phyloP scores from a whole-genome alignment of 805 yeast species.

The Ogataea trehaloabstinens region DNA sequence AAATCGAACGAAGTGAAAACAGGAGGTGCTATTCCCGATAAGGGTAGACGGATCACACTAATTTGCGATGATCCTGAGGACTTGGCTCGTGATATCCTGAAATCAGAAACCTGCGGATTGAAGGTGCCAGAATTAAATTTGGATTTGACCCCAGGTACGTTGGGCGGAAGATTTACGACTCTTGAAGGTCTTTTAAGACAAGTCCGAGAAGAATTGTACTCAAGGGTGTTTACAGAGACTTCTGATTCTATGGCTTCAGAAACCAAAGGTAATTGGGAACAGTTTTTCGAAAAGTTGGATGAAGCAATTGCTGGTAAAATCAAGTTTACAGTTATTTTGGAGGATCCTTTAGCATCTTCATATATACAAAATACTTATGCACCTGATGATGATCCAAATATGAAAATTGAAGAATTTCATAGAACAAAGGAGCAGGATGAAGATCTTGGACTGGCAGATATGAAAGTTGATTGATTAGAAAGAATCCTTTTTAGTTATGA shows the following conservation, averaged over 20 bases:
- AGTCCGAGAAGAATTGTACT: constrained; percentile 83
- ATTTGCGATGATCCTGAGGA: constrained; percentile 87
- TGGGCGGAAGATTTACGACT: constrained; percentile 98
- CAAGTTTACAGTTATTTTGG: constrained; percentile 83
- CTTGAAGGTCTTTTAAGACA: constrained; percentile 89
- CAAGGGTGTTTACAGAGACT: constrained; percentile 79
- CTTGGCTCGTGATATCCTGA: constrained; percentile 88
- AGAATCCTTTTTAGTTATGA: background rate
- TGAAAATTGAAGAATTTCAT: constrained; percentile 86
- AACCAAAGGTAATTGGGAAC: constrained; percentile 78
- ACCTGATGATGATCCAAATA: constrained; percentile 96
- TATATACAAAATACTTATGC: constrained; percentile 98
- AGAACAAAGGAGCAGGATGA: constrained; percentile 90
- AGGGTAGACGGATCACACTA: constrained; percentile 73
- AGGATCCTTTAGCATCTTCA: constrained; percentile 92
- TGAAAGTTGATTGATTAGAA: constrained; percentile 21
- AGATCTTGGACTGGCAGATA: constrained; percentile 76
- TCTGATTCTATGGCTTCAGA: constrained; percentile 88
- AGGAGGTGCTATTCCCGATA: constrained; percentile 91
- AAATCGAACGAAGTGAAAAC: constrained; percentile 97
- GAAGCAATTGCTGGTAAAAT: constrained; percentile 79
- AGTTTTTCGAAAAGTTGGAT: constrained; percentile 70
- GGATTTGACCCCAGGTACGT: constrained; percentile 92
- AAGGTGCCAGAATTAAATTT: constrained; percentile 82
- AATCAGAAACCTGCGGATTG: constrained; percentile 90